These are phyloP conservation scores for Cudoniella acicularis DNA, from an alignment of 495 filamentous ascomycete genomes.

Conservation along the genomic window DNA sequence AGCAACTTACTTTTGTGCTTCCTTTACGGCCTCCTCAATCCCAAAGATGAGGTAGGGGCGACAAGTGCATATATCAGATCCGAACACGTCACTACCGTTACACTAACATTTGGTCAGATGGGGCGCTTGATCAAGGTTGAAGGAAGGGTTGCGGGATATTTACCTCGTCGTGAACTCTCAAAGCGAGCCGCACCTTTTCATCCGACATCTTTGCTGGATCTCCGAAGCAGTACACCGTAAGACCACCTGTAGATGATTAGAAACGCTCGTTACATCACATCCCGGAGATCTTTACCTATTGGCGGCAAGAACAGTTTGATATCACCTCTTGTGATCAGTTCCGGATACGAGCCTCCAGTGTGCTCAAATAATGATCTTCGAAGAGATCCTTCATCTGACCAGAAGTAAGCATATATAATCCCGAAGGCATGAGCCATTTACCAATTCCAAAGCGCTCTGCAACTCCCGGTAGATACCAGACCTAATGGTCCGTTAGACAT, in stretches of 20 bases:
- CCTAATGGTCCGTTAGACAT: constrained; percentile 27
- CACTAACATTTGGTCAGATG: constrained; percentile 45
- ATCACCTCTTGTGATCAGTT: constrained; percentile 87
- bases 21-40: constrained; percentile 93
- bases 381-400: constrained; percentile 74
- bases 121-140: not conserved
- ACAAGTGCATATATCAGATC: constrained; percentile 94
- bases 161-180: constrained; percentile 90
- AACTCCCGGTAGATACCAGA: constrained; percentile 94
- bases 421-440: constrained; percentile 30
- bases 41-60: constrained; percentile 96
- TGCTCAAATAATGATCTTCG: constrained; percentile 89
- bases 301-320: constrained; percentile 96
- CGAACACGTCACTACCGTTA: constrained; percentile 97
- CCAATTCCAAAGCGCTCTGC: constrained; percentile 91
- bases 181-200: constrained; percentile 73
- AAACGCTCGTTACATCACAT: constrained; percentile 16
- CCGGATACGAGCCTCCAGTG: constrained; percentile 88
- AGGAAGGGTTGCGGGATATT: constrained; percentile 11
- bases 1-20: constrained; percentile 59
- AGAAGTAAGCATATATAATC: constrained; percentile 6
- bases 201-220: constrained; percentile 91
- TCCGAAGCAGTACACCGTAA: constrained; percentile 97
- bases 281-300: constrained; percentile 51
- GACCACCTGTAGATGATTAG: constrained; percentile 55